Conservation (phyloP, 2,329 filamentous ascomycete species). For the Uncinocarpus reesii region DNA sequence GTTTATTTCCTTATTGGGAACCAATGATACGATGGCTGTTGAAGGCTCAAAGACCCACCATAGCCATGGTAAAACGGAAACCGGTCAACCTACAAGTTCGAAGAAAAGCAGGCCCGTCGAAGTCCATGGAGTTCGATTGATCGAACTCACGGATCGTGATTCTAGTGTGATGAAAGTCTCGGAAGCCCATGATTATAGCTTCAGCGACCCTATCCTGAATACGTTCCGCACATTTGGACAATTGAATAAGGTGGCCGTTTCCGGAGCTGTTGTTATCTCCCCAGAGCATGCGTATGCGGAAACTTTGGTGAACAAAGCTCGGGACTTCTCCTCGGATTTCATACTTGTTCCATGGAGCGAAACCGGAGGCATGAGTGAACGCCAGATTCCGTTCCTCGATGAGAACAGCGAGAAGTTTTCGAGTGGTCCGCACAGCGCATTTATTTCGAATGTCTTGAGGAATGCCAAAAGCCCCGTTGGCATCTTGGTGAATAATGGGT, state of each 20-base stretch:
- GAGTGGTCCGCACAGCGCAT: constrained; percentile 56
- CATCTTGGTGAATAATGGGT: constrained; percentile 66
- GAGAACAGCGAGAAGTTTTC: constrained; percentile 49
- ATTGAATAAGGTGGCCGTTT: constrained; percentile 71
- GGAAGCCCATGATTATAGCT: constrained; percentile 62
- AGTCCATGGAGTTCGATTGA: constrained; percentile 73
- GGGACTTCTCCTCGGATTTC: constrained; percentile 60
- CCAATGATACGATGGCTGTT: constrained; percentile 32
- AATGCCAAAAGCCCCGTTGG: constrained; percentile 58
- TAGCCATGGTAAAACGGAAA: constrained; percentile 21
- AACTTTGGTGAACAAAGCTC: constrained; percentile 59
- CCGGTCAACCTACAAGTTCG: constrained; percentile 17
- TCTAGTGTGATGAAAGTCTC: constrained; percentile 93
- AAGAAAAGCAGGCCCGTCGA: constrained; percentile 43
- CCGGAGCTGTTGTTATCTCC: constrained; percentile 69
- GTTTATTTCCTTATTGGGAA: constrained; percentile 69
- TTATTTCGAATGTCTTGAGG: constrained; percentile 59
- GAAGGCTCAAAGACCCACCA: constrained; percentile 30
- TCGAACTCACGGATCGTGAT: constrained; percentile 82
- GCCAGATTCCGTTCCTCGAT: constrained; percentile 41
- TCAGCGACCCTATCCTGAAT: constrained; percentile 76
- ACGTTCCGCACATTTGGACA: constrained; percentile 82
- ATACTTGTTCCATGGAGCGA: constrained; percentile 86
- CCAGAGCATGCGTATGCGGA: constrained; percentile 70
- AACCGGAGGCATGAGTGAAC: constrained; percentile 62